Conservation (phyloP, 345 rosid genomes). For the Murraya koenigii region DNA sequence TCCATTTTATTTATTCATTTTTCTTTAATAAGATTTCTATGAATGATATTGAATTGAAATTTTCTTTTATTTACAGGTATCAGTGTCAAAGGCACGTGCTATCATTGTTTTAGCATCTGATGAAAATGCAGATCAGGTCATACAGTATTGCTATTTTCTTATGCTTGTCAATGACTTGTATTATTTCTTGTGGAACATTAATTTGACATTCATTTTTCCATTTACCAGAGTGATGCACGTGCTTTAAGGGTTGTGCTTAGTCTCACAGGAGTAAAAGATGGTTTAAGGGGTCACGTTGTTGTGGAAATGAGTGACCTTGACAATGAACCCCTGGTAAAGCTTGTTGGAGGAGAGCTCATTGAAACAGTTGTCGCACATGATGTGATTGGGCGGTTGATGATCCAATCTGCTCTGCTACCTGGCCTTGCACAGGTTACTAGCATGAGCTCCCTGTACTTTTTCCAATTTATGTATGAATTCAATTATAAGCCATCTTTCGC, state of each 20-base stretch:
- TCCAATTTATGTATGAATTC: background rate
- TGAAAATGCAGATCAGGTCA: conserved; percentile 95
- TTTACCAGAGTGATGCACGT: conserved; percentile 81
- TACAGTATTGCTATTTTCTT: conserved; percentile 4
- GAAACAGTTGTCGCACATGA: conserved; percentile 97
- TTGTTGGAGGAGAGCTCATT: conserved; percentile 88
- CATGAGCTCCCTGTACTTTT: conserved; percentile 5
- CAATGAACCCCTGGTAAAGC: conserved; percentile 91
- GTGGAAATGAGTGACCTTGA: conserved; percentile 97
- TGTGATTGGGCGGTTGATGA: conserved; percentile 95
- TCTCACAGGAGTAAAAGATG: conserved; percentile 82
- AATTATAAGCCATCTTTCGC: too few relatives aligned
- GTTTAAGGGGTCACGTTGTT: conserved; percentile 87
- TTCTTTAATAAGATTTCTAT: background rate
- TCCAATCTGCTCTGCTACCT: conserved; percentile 89
- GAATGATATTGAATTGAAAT: background rate
- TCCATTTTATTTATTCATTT: background rate
- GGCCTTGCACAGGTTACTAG: conserved; percentile 84
- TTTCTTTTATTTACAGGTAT: conserved; percentile 47
- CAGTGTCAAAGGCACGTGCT: conserved; percentile 89
- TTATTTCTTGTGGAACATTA: conserved; percentile 18
- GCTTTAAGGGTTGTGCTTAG: conserved; percentile 91
- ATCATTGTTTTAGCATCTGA: conserved; percentile 83
- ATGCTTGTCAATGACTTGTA: background rate
- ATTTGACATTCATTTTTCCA: conserved; percentile 9